Percentiles rank a stretch among this genome's conserved stretches.
These are phyloP conservation scores for Lagenaria siceraria DNA, from an alignment of 306 rosid genomes.

Conservation along the genomic window DNA sequence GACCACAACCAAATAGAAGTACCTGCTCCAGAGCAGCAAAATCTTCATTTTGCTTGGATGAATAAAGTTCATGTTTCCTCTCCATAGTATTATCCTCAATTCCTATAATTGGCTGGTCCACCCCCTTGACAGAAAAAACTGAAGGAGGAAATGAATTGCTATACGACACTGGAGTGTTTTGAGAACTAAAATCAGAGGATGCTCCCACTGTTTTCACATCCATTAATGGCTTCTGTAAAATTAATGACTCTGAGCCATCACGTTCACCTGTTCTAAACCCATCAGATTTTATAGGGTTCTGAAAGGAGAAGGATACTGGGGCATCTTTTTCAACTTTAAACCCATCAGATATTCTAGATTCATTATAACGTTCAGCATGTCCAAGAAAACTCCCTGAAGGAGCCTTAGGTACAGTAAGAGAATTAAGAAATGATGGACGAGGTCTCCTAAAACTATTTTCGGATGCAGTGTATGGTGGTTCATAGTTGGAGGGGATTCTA, in stretches of 20 bases:
- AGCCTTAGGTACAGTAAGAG: slow-evolving; percentile 44
- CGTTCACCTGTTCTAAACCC: slow-evolving; percentile 29
- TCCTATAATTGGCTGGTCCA: slow-evolving; percentile 22
- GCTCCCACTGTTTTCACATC: slow-evolving; percentile 28
- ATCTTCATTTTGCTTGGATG: slow-evolving; percentile 64
- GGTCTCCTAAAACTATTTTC: slow-evolving; percentile 58
- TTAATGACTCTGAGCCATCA: slow-evolving; percentile 22
- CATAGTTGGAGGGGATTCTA: slow-evolving; percentile 33
- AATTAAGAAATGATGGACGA: slow-evolving; percentile 86
- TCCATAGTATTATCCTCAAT: slow-evolving; percentile 44
- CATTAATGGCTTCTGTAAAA: slow-evolving; percentile 29
- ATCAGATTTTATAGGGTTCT: slow-evolving; percentile 27
- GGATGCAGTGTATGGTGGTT: slow-evolving; percentile 22
- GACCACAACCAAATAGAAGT: slow-evolving; percentile 12
- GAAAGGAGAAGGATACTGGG: slow-evolving; percentile 27
- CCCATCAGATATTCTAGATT: slow-evolving; percentile 27
- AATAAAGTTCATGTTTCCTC: slow-evolving; percentile 36
- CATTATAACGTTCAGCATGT: slow-evolving; percentile 27
- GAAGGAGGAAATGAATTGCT: slow-evolving; percentile 21
- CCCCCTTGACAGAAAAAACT: slow-evolving; percentile 16
- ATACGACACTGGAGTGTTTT: slow-evolving; percentile 23
- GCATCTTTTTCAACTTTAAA: slow-evolving; percentile 26
- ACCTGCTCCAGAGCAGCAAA: slow-evolving; percentile 96
- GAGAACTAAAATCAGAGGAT: slow-evolving; percentile 23
- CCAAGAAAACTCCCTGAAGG: slow-evolving; percentile 38